A percentile compares a stretch with the other conserved stretches of the same genome.
These are phyloP conservation scores for Penicillium sp. DNA, from an alignment of 2,329 filamentous ascomycete genomes.

Conservation along the genomic window DNA sequence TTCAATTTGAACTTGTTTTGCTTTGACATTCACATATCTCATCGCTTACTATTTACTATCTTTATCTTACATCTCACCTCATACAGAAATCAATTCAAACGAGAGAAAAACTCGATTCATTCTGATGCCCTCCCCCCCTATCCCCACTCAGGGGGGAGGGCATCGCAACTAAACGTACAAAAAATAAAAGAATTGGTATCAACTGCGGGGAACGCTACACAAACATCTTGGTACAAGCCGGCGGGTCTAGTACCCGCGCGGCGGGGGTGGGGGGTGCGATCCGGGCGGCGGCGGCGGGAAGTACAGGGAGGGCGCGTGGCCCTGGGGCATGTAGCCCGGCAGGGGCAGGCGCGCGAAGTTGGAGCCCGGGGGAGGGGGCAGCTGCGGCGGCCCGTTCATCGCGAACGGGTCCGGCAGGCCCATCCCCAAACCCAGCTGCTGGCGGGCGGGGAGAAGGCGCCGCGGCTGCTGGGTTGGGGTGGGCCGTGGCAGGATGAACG, in stretches of 20 bases:
- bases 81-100: background rate
- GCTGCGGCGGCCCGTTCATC: conserved; percentile 38
- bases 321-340: conserved; percentile 28
- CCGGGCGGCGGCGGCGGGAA: conserved; percentile 16
- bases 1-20: background rate
- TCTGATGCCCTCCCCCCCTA: conserved; percentile 1
- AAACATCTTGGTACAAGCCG: conserved; percentile 4
- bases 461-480: conserved; percentile 35
- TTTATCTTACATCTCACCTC: background rate
- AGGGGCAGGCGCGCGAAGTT: conserved; percentile 37
- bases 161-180: conserved; percentile 7
- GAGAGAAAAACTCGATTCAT: background rate
- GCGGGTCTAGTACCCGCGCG: conserved; percentile 18
- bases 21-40: background rate
- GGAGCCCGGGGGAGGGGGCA: conserved; percentile 42
- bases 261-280: conserved; percentile 11
- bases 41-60: background rate
- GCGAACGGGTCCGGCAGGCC: conserved; percentile 39
- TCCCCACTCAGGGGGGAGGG: conserved; percentile 1
- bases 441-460: conserved; percentile 40
- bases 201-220: conserved; percentile 9
- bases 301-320: conserved; percentile 14
- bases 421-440: conserved; percentile 35
- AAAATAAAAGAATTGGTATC: conserved; percentile 10
- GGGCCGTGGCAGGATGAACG: conserved; percentile 27